Base-by-base conservation (phyloP, 2,329 filamentous ascomycete species). In the Aspergillus proliferans region DNA sequence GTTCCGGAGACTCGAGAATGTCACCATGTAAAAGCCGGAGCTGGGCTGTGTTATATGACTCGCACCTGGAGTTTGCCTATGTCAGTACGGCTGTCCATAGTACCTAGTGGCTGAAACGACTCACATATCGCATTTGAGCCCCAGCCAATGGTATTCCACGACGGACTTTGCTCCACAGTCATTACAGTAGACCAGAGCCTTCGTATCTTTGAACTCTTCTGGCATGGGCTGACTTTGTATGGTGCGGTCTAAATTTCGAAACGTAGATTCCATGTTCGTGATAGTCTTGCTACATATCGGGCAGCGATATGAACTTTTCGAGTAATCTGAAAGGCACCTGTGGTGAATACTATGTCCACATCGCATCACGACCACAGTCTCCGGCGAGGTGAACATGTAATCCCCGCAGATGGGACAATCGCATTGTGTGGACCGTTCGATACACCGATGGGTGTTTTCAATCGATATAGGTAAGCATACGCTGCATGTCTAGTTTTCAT, bases 331-430 rank as follows among this genome's bases (percentile, higher is more conserved):
- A 63, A 95, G 93, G 71, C 93, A 98, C 50, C 82, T 82, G 60
- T 87, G 85, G 70, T 98, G 93, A 65, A 98, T 94, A 63, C 92
- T 94, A 67, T 98, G 93, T 2, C 93, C 93, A 67, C 93, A 98
- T 36, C 83, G 82, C 87, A 98, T 93, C 63, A 95, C 94, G 19
- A 95, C 89, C 6, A 97, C 90, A 0, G 87, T 84, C 48, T 84
- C 83, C 2, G 88, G 86, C 7, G 92, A 95, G 2, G 87, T 94
- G 68, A 97, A 97, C 76, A 98, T 87, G 66, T 95, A 95, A 52
- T 96, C 91, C 55, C 91, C 87, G 68, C 93, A 98, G 49, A 98
- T 95, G 4, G 93, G 93, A 67, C 93, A 98, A 65, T 97, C 87
- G 64, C 90, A 95, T 65, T 98, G 91, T 28, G 89, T 95, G 7